Evolutionary conservation across 257 asterid genomes (phyloP).

Genomic region (Phtheirospermum japonicum): DNA sequence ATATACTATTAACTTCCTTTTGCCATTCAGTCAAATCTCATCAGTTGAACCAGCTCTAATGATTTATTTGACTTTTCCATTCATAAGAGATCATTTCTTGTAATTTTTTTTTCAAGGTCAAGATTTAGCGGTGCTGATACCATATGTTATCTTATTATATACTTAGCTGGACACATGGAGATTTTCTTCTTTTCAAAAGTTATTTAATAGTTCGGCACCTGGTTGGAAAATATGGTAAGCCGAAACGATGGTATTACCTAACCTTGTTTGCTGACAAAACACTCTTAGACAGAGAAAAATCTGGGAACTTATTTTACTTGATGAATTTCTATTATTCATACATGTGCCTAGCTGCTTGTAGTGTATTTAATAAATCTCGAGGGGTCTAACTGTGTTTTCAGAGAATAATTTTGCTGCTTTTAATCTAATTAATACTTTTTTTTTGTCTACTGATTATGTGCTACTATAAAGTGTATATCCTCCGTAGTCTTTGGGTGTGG

Average conservation of each 20-base stretch:
- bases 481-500: conserved; percentile 2
- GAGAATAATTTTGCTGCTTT: conserved; percentile 10
- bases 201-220: conserved; percentile 1
- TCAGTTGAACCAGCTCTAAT: no score
- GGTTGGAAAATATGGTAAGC: conserved; percentile 1
- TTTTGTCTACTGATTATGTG: conserved; percentile 16
- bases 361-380: background rate
- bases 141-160: background rate
- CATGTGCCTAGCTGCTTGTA: background rate
- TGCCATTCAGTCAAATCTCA: background rate
- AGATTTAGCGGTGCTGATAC: background rate
- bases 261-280: no score
- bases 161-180: no score
- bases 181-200: background rate
- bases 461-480: background rate
- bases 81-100: no score
- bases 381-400: conserved; percentile 10
- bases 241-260: background rate
- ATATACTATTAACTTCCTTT: background rate
- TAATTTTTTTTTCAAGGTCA: no score
- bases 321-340: conserved; percentile 3
- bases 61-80: no score
- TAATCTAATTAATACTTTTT: background rate
- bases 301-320: conserved; percentile 12
- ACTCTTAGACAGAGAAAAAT: background rate